Percentiles rank a stretch among this genome's conserved stretches.
Conservation (phyloP, 345 rosid species). For the Pugionium dolabratum region DNA sequence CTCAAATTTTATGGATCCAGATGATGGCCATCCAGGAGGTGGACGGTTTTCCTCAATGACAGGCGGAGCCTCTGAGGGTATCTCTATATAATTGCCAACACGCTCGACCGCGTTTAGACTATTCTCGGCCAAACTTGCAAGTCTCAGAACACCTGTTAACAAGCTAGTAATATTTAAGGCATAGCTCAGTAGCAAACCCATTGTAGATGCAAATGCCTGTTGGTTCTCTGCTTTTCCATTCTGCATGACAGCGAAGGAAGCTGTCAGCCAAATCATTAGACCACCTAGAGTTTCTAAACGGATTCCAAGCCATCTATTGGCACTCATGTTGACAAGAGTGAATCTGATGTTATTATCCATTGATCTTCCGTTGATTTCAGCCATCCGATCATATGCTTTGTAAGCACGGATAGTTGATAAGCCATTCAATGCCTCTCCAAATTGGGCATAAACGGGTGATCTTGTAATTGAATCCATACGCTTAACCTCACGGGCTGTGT, state of each 20-base stretch:
- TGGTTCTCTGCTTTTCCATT: slow-evolving; percentile 88
- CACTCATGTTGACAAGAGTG: slow-evolving; percentile 89
- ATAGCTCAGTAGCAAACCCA: slow-evolving; percentile 97
- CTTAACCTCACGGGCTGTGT: slow-evolving; percentile 98
- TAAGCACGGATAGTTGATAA: slow-evolving; percentile 92
- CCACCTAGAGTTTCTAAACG: slow-evolving; percentile 94
- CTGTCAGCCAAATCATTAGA: slow-evolving; percentile 97
- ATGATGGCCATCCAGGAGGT: slow-evolving; percentile 99
- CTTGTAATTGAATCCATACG: slow-evolving; percentile 90
- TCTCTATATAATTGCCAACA: slow-evolving; percentile 82
- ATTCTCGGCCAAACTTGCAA: slow-evolving; percentile 98
- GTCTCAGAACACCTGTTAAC: slow-evolving; percentile 87
- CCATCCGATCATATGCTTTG: slow-evolving; percentile 96
- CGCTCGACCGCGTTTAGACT: slow-evolving; percentile 96
- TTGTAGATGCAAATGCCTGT: slow-evolving; percentile 87
- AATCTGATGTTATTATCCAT: slow-evolving; percentile 93
- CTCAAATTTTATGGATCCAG: slow-evolving; percentile 88
- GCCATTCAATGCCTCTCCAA: slow-evolving; percentile 98
- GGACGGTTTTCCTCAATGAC: slow-evolving; percentile 82
- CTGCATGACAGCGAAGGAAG: slow-evolving; percentile 96
- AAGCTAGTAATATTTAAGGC: slow-evolving; percentile 87
- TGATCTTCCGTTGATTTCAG: slow-evolving; percentile 84
- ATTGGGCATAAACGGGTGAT: slow-evolving; percentile 99
- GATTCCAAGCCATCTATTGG: slow-evolving; percentile 92
- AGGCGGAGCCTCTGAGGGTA: slow-evolving; percentile 87